These are phyloP conservation scores for Leucogyrophana mollusca DNA, from an alignment of 768 basidiomycete species.

Conservation along the genomic window DNA sequence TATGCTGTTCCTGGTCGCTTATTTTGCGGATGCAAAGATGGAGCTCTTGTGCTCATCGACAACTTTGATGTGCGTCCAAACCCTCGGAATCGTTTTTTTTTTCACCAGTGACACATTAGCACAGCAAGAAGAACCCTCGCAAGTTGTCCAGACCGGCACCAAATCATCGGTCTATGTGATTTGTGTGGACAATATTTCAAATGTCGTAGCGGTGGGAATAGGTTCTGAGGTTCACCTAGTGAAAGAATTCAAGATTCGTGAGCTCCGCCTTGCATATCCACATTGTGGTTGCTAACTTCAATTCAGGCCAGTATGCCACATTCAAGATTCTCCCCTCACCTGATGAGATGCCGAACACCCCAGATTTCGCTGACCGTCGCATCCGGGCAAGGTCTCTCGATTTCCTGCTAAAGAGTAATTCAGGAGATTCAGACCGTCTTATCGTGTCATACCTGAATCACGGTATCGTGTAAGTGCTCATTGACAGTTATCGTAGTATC, in stretches of 20 bases:
- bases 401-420: not conserved
- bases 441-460: constrained; percentile 7
- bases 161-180: constrained; percentile 4
- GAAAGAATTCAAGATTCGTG: not conserved
- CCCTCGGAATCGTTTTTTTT: too few species aligned
- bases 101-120: not conserved
- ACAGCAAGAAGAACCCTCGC: not conserved
- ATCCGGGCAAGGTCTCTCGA: not conserved
- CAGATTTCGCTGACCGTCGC: not conserved
- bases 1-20: not conserved
- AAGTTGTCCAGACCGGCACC: constrained; percentile 2
- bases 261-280: too few species aligned
- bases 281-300: not conserved
- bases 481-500: not conserved
- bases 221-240: constrained; percentile 4
- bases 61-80: constrained; percentile 2
- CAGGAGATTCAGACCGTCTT: not conserved
- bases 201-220: not conserved
- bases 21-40: constrained; percentile 4
- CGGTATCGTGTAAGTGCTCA: constrained; percentile 3
- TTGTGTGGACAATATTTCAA: not conserved
- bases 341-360: not conserved
- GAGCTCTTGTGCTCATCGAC: constrained; percentile 3
- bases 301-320: constrained; percentile 2
- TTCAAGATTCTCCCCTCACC: constrained; percentile 2